Evolutionary conservation across 352 stramenopile genomes (phyloP).

Genomic region (Detonula confervacea): DNA sequence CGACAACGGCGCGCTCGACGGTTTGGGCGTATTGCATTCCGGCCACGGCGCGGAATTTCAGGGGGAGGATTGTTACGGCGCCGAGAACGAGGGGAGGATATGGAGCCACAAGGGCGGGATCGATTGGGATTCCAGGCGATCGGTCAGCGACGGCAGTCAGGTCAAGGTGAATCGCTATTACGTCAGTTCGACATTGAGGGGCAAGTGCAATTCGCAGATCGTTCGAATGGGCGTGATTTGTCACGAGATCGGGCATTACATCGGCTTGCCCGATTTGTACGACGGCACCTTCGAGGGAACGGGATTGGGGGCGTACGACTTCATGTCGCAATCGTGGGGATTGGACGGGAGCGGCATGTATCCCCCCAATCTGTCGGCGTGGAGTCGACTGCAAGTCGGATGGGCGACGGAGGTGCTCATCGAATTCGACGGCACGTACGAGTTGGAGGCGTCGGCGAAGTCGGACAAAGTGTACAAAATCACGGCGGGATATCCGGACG

Average conservation of each 20-base stretch:
- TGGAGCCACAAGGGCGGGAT: constrained; percentile 66
- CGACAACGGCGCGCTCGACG: constrained; percentile 67
- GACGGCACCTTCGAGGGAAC: constrained; percentile 51
- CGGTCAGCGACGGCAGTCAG: background rate
- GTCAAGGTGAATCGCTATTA: constrained; percentile 47
- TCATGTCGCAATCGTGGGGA: constrained; percentile 76
- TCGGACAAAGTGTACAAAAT: constrained; percentile 65
- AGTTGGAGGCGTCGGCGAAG: constrained; percentile 32
- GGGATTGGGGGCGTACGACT: constrained; percentile 66
- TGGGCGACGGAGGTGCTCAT: constrained; percentile 42
- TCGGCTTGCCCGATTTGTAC: constrained; percentile 75
- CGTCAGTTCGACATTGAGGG: constrained; percentile 35
- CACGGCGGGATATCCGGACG: constrained; percentile 44
- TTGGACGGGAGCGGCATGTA: constrained; percentile 52
- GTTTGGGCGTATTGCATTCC: constrained; percentile 68
- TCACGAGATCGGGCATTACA: constrained; percentile 70
- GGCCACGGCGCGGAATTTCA: constrained; percentile 68
- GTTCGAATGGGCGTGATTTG: constrained; percentile 66
- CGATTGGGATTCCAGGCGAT: constrained; percentile 17
- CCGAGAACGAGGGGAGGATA: constrained; percentile 45
- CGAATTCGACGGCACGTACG: constrained; percentile 48
- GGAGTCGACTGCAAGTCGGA: constrained; percentile 52
- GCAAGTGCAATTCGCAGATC: constrained; percentile 49
- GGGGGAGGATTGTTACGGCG: constrained; percentile 47
- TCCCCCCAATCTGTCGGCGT: constrained; percentile 53